Evolutionary conservation across 495 filamentous ascomycete species (phyloP), one percentile per base, ranked within the genome.

Genomic region (Platismatia glauca): DNA sequence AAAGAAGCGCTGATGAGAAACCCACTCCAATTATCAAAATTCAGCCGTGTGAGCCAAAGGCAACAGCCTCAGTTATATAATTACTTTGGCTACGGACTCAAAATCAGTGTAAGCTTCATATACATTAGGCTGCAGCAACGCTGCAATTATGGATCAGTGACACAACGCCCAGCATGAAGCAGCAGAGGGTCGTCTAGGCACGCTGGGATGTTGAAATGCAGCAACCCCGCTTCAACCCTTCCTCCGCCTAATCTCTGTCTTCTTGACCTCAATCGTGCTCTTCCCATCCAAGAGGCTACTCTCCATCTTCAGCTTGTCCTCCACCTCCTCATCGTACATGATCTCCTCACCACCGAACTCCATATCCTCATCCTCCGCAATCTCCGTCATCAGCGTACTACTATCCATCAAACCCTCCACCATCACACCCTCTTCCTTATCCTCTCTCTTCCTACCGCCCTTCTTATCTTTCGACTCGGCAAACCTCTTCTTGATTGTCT

Each of bases 401-500:
- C 58, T 67, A 20, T 68, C 61, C 59, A 66, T 69, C 33, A 65
- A 43, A 0, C 61, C 69, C 33, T 67, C 67, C 38, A 63, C 64
- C 41, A 64, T 38, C 57, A 71, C 72, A 60, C 69, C 68, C 55
- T 68, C 68, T 34, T 70, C 68, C 50, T 69, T 71, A 57, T 73
- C 71, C 68, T 76, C 73, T 41, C 64, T 64, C 52, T 62, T 46
- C 12, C 37, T 55, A 8, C 52, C 60, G 11, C 56, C 64, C 9
- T 66, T 68, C 57, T 64, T 44, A 5, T 55, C 64, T 38, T 64
- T 63, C 0, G 74, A 73, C 11, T 61, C 60, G n/a, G 86, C 82
- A 73, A 98, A 98, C 29, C 94, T 81, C 79, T 94, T 95, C 64
- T 86, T 77, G 20, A 98, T 86, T 31, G 94, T 90, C 66, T 89